Conservation (phyloP, 345 rosid genomes). For the Bruguiera parviflora region DNA sequence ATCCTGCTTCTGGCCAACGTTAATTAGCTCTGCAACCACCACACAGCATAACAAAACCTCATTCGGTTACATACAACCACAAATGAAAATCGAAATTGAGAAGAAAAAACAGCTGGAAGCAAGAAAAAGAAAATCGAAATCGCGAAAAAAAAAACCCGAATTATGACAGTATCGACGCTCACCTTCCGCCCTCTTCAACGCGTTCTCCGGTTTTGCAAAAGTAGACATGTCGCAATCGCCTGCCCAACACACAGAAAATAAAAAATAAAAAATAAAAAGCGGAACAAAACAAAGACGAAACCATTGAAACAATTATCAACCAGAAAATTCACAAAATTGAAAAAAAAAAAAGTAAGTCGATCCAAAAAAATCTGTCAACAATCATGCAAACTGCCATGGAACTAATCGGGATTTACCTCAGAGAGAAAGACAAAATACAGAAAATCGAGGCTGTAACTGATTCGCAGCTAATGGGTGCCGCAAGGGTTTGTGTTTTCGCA, state of each 20-base stretch:
- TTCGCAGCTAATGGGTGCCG: too few relatives aligned
- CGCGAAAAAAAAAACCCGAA: neutral
- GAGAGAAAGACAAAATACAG: too few relatives aligned
- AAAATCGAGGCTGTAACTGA: too few relatives aligned
- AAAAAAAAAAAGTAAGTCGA: too few relatives aligned
- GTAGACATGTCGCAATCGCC: neutral
- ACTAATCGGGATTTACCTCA: too few relatives aligned
- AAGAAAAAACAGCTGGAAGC: neutral
- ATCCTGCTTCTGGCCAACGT: conserved; percentile 98
- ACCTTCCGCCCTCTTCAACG: conserved; percentile 16
- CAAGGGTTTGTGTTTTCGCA: too few relatives aligned
- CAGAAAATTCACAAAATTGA: too few relatives aligned
- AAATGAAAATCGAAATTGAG: neutral
- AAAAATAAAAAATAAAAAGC: too few relatives aligned
- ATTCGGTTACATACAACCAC: neutral
- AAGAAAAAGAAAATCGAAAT: neutral
- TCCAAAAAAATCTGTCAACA: too few relatives aligned
- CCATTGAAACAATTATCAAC: too few relatives aligned
- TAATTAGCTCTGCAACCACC: conserved; percentile 65
- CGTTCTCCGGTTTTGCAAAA: conserved; percentile 16
- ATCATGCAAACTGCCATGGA: too few relatives aligned
- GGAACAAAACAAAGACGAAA: too few relatives aligned
- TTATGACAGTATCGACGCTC: neutral
- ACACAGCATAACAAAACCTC: neutral
- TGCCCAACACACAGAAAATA: neutral